Base-by-base conservation (phyloP, 495 filamentous ascomycete species). In the Podospora anserina region DNA sequence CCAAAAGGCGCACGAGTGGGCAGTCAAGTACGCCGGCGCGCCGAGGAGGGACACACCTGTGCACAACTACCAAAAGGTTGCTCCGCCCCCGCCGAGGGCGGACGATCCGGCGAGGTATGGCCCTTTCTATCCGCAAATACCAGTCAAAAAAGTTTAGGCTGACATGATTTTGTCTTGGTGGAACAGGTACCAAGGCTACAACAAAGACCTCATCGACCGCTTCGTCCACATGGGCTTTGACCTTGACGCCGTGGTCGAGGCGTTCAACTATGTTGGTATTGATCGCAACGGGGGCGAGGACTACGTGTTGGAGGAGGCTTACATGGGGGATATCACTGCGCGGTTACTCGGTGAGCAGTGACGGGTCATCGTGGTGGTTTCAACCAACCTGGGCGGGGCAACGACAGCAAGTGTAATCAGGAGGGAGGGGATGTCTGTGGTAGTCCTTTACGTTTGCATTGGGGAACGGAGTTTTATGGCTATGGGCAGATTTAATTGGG, bases 201-300 rank as follows among this genome's bases (percentile, higher is more conserved):
- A 92, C 77, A 90, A 91, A 71, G 86, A 89, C 7, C 83, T 97
- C 54, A 88, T 98, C 70, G 91, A 97, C 72, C 87, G 89, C n/a
- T 98, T 98, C 74, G 87, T 90, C 19, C 86, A 83, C 71, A 98
- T 99, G 95, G 95, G 95, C 54, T 99, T 99, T 71, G 90, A 94
- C 68, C 86, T 97, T n/a, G 89, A 91, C 62, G 83, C 86, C 39
- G 93, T 99, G 2, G 95, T 98, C 5, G 86, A 88, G 23, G 92
- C 93, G 4, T 94, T 99, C 71, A 86, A 88, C 68, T 91, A 83
- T 65, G 90, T 94, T 18, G 91, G 92, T 2, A 93, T 97, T 68
- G 90, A 94, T 68, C 85, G 85, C 26, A 90, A 88, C 66, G 87
- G 85, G 28, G 91, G 91, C 0, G 85, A 91, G 71, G 90, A 94